Evolutionary conservation across 164 flowering plant genomes (phyloP).

Genomic region (Sextonia rubra): DNA sequence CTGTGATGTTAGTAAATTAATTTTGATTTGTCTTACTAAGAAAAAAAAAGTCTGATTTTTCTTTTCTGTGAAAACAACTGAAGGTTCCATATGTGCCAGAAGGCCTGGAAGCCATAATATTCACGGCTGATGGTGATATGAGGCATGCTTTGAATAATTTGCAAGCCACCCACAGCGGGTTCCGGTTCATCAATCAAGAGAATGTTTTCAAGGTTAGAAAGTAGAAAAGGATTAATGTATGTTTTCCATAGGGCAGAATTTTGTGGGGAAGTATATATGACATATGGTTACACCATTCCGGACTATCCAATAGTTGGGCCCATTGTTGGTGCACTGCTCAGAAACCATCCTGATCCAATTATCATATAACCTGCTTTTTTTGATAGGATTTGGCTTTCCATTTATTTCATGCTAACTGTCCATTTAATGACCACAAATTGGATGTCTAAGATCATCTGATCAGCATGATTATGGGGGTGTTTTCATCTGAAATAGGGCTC

Average conservation of each 20-base stretch:
- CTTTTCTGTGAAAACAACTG: conserved; percentile 8
- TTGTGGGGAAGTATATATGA: not conserved
- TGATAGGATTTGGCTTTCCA: not conserved
- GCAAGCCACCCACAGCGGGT: conserved; percentile 94
- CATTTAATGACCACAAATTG: not conserved
- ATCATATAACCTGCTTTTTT: not conserved
- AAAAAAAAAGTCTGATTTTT: not conserved
- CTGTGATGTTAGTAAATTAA: too few relatives aligned
- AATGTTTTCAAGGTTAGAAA: conserved; percentile 89
- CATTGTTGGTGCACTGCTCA: not conserved
- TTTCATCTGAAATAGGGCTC: not conserved
- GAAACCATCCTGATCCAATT: not conserved
- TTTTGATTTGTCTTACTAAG: not conserved
- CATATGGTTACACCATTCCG: not conserved
- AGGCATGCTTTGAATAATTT: conserved; percentile 95
- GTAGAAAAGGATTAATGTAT: not conserved
- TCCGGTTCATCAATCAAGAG: conserved; percentile 93
- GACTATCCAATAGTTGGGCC: not conserved
- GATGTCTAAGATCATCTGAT: not conserved
- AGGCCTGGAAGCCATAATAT: conserved; percentile 98
- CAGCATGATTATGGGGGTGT: not conserved
- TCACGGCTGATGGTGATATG: conserved; percentile 99
- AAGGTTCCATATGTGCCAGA: conserved; percentile 93
- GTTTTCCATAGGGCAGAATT: not conserved
- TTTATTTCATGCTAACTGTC: not conserved